phyloP scores from a whole-genome alignment of 768 basidiomycete species.

The Ramaria sp. region DNA sequence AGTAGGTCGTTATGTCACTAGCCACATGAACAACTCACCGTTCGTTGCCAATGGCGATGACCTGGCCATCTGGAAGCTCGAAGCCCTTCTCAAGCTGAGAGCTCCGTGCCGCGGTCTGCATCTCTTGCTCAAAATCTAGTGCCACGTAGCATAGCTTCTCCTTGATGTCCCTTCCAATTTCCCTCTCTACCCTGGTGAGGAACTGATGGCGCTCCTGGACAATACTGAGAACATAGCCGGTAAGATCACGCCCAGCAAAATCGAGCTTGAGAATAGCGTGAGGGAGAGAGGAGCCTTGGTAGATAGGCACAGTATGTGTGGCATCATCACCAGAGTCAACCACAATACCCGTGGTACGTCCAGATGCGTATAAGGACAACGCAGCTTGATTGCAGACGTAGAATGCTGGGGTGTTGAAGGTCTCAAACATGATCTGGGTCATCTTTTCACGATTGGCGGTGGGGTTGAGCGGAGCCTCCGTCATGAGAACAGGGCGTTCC shows the following conservation, averaged over 20 bases:
- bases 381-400: slow-evolving; percentile 11
- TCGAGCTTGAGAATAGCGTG: slow-evolving; percentile 7
- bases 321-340: slow-evolving; percentile 12
- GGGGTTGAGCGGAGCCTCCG: slow-evolving; percentile 10
- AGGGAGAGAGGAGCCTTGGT: slow-evolving; percentile 9
- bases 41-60: slow-evolving; percentile 44
- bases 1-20: neutral
- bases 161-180: slow-evolving; percentile 45
- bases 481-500: slow-evolving; percentile 10
- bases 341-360: slow-evolving; percentile 11
- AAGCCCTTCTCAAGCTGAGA: slow-evolving; percentile 42
- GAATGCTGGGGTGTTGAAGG: slow-evolving; percentile 28
- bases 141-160: slow-evolving; percentile 49
- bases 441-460: slow-evolving; percentile 12
- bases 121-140: slow-evolving; percentile 43
- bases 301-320: slow-evolving; percentile 11
- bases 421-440: slow-evolving; percentile 25
- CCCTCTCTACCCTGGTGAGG: slow-evolving; percentile 37
- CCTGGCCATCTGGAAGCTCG: slow-evolving; percentile 44
- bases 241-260: slow-evolving; percentile 9
- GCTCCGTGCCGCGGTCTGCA: slow-evolving; percentile 38
- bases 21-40: slow-evolving; percentile 24
- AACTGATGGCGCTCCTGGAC: slow-evolving; percentile 24
- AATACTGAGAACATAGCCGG: slow-evolving; percentile 3
- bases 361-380: slow-evolving; percentile 10